Percentiles rank a stretch among this genome's conserved stretches.
These are phyloP conservation scores for Coccinonectria pachysandricola DNA, from an alignment of 2,329 filamentous ascomycete genomes.

Conservation along the genomic window DNA sequence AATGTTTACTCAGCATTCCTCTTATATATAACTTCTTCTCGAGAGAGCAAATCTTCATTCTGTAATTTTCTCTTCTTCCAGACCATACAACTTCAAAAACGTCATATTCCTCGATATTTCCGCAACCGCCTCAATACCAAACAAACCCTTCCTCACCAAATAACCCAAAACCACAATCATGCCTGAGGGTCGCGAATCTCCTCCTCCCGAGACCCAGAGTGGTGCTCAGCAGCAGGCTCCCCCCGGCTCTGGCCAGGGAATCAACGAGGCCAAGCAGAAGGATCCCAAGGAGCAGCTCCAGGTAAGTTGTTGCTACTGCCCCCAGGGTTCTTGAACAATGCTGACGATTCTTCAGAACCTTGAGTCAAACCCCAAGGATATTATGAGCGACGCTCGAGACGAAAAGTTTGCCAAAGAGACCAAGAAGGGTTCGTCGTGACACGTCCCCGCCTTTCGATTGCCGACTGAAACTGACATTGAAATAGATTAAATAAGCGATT, in stretches of 20 bases:
- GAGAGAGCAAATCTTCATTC: too few relatives aligned
- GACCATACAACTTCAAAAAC: neutral
- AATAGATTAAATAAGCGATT: too few relatives aligned
- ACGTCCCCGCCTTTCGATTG: too few relatives aligned
- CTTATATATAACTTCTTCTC: too few relatives aligned
- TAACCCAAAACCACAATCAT: too few relatives aligned
- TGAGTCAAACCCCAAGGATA: slow-evolving; percentile 54
- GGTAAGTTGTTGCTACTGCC: slow-evolving; percentile 22
- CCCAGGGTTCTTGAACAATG: neutral
- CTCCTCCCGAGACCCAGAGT: slow-evolving; percentile 57
- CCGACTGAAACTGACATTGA: too few relatives aligned
- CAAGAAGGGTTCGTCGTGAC: too few relatives aligned
- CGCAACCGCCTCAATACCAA: neutral
- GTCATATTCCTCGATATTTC: too few relatives aligned
- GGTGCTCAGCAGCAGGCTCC: slow-evolving; percentile 52
- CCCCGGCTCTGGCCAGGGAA: slow-evolving; percentile 47
- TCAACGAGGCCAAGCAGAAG: slow-evolving; percentile 37
- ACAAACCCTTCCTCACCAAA: too few relatives aligned
- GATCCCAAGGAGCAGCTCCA: slow-evolving; percentile 41
- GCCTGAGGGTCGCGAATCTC: slow-evolving; percentile 71
- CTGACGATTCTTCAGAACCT: slow-evolving; percentile 31
- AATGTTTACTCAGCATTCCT: too few relatives aligned
- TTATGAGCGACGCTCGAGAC: slow-evolving; percentile 49
- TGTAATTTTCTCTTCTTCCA: too few relatives aligned
- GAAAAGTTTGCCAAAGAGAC: slow-evolving; percentile 48